Base-by-base conservation (phyloP, 2,329 filamentous ascomycete genomes). In the Aspergillus calidoustus region DNA sequence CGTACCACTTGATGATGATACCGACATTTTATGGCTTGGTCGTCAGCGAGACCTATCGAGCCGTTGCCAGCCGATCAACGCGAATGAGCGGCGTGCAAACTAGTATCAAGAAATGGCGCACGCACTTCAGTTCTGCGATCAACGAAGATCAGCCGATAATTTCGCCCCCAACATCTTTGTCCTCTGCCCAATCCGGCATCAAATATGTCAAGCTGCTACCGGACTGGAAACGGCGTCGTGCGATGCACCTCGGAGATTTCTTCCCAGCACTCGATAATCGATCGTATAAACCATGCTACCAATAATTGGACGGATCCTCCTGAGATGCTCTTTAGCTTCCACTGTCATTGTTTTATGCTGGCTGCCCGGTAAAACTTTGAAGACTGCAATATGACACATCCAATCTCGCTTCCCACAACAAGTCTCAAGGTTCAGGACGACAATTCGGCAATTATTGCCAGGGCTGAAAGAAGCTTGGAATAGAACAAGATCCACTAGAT, bases 331-430 rank as follows among this genome's bases (percentile, higher is more conserved):
- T 41, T 41, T 15, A 41, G 15, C 34, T 17, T 41, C 11, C 2
- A 11, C 34, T 41, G 34, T 15, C 4, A 13, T 41, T 41, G 25
- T 55, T 28, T 23, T 7, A 30, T 17, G 19, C 50, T 28, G 22
- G 31, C 51, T 43, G 17, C n/a, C 23, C 53, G 47, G n/a, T n/a
- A 34, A 49, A 17, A 25, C 15, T 34, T 48, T 7, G 15, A 23
- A 53, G 38, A 43, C 46, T 23, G 25, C 25, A 50, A 64, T 62
- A 54, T 65, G 65, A 67, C 60, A 34, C 44, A 52, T 67, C 65
- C 51, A 57, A 49, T 48, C 19, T 63, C 41, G 41, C 43, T 48
- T 47, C 51, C 49, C 46, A 41, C 34, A 41, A 15, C 34, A 41
- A 15, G 31, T 38, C 49, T 47, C 30, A 52, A 28, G 31, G 34